Evolutionary conservation across 2,329 filamentous ascomycete genomes (phyloP), one percentile per base, ranked within the genome.

Genomic region (Neopestalotiopsis rosae): DNA sequence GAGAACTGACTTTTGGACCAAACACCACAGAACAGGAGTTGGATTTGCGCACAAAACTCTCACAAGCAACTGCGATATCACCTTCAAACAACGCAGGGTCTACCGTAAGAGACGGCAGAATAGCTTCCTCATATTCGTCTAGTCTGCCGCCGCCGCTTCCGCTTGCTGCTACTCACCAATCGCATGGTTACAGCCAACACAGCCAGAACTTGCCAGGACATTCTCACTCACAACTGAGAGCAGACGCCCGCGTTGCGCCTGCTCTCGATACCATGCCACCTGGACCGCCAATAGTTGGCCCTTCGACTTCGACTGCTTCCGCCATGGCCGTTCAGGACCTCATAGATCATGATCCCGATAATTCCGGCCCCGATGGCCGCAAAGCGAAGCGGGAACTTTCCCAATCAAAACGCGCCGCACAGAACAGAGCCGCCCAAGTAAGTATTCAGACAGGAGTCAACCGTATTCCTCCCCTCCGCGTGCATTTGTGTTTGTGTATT

Each of bases 361-460:
- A 79, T 14, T 72, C 73, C 4, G 73, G 73, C 7, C 70, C 83
- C 72, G 82, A 92, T 71, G 88, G 90, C 71, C 87, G 91, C 65
- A 95, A 96, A 81, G 91, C 91, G 13, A 97, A 97, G 81, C 89
- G 96, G 67, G 95, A 98, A 82, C 84, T 99, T 70, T 98, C 95
- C 32, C 96, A 95, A 59, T 97, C 94, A 49, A 99, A 98, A 84
- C 92, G 96, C 73, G 96, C 96, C 34, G 96, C 96, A 10, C 96
- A 99, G 79, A 99, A 99, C 78, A 88, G 96, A 79, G 96, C 95
- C 75, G 96, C 96, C 67, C 96, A 99, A 90, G 96, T 98, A 88
- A 78, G 91, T 79, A 67, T 17, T 68, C 73, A 65, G 66, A 65
- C n/a, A 24, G 28, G 20, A 40, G 40, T 28, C 28, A 24, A 4